Evolutionary conservation across 768 basidiomycete species (phyloP).

Genomic region (Neoboletus brunneissimus): DNA sequence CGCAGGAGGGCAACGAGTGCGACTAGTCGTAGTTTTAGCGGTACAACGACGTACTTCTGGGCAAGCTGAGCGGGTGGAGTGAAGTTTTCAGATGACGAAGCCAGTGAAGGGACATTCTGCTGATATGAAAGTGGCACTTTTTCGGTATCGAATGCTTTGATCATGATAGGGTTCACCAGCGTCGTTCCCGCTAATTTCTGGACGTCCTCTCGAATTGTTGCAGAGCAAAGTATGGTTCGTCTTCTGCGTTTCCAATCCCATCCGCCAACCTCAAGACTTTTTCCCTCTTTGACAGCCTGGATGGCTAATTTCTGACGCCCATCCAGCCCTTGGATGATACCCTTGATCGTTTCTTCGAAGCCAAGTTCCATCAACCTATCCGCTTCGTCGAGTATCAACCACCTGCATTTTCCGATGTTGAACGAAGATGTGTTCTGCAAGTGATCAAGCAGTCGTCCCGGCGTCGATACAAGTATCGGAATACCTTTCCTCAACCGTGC

Average conservation of each 20-base stretch:
- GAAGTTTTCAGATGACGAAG: slow-evolving; percentile 54
- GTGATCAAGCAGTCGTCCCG: slow-evolving; percentile 93
- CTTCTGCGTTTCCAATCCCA: slow-evolving; percentile 82
- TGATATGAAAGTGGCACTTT: slow-evolving; percentile 14
- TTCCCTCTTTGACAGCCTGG: slow-evolving; percentile 64
- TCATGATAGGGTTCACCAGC: slow-evolving; percentile 74
- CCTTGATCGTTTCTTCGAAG: slow-evolving; percentile 92
- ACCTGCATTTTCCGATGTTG: slow-evolving; percentile 89
- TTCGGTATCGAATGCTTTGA: slow-evolving; percentile 67
- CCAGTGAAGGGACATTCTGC: slow-evolving; percentile 13
- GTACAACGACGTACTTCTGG: slow-evolving; percentile 88
- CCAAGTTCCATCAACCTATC: slow-evolving; percentile 98
- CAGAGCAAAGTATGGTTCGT: slow-evolving; percentile 91
- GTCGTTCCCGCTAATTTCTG: slow-evolving; percentile 88
- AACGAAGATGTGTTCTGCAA: slow-evolving; percentile 93
- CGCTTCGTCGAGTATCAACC: slow-evolving; percentile 96
- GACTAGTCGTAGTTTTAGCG: slow-evolving; percentile 93
- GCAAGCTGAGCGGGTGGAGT: slow-evolving; percentile 91
- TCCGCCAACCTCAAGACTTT: slow-evolving; percentile 69
- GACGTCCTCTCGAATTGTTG: slow-evolving; percentile 93
- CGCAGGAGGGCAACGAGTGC: slow-evolving; percentile 84
- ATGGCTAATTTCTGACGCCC: slow-evolving; percentile 72
- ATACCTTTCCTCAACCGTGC: slow-evolving; percentile 91
- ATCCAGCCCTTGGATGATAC: slow-evolving; percentile 84
- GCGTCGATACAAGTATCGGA: slow-evolving; percentile 93